A percentile compares a stretch with the other conserved stretches of the same genome.
These are phyloP conservation scores for Nitzschia sp. DNA, from an alignment of 108 stramenopile genomes.

Conservation along the genomic window DNA sequence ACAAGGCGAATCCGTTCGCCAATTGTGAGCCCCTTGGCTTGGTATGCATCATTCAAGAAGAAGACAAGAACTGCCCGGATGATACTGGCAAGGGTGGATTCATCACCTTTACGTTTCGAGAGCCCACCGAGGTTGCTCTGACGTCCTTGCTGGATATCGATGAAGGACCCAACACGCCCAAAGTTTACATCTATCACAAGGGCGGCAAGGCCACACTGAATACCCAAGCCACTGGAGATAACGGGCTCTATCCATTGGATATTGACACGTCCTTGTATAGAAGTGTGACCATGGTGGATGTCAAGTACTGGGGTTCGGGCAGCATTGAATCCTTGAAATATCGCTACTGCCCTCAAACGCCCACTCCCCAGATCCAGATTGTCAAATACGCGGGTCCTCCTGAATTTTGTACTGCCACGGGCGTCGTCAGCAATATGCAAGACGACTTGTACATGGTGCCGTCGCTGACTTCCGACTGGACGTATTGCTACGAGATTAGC, in stretches of 20 bases:
- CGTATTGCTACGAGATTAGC: conserved; percentile 2
- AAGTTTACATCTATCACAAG: not conserved
- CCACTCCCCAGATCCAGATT: not conserved
- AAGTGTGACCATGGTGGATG: not conserved
- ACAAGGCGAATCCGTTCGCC: not conserved
- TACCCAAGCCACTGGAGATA: not conserved
- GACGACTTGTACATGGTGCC: conserved; percentile 6
- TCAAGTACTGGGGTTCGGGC: conserved; percentile 3
- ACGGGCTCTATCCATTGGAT: not conserved
- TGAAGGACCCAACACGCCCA: not conserved
- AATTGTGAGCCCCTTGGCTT: conserved; percentile 22
- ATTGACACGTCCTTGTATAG: not conserved
- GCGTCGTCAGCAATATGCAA: not conserved
- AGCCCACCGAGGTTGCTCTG: conserved; percentile 1
- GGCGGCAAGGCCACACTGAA: not conserved
- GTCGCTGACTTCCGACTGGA: not conserved
- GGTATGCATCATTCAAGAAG: conserved; percentile 24
- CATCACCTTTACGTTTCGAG: conserved; percentile 7
- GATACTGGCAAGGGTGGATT: conserved; percentile 18
- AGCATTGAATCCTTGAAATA: not conserved
- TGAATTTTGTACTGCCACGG: not conserved
- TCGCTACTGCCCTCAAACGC: conserved; percentile 3
- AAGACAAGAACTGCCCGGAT: conserved; percentile 22
- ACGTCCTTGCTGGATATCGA: conserved; percentile 16
- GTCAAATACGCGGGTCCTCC: conserved; percentile 8